A percentile compares a stretch with the other conserved stretches of the same genome.
These are phyloP conservation scores for Strobilomyces dryophilus DNA, from an alignment of 768 basidiomycete genomes.

Conservation along the genomic window DNA sequence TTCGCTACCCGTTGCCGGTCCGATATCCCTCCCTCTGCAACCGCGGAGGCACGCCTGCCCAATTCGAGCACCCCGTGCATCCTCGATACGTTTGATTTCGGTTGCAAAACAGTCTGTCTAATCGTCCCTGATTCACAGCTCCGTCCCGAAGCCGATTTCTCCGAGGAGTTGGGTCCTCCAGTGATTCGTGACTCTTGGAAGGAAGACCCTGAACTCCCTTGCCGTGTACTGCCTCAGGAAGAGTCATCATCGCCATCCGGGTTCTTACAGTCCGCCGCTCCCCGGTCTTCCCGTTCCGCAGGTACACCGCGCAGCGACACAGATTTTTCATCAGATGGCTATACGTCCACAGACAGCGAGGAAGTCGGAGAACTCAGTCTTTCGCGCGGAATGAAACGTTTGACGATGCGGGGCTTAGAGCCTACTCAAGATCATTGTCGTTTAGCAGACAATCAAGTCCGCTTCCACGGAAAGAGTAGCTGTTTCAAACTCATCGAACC, in stretches of 20 bases:
- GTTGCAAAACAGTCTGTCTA: constrained; percentile 10
- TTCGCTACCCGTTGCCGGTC: neutral
- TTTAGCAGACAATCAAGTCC: constrained; percentile 38
- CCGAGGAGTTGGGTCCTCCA: constrained; percentile 57
- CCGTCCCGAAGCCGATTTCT: constrained; percentile 58
- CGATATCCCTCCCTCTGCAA: neutral
- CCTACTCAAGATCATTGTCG: constrained; percentile 31
- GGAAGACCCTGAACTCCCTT: constrained; percentile 19
- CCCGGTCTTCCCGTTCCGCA: constrained; percentile 14
- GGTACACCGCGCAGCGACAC: constrained; percentile 25
- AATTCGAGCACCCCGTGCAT: neutral
- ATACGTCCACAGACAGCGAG: constrained; percentile 33
- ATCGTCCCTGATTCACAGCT: constrained; percentile 39
- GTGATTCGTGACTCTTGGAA: constrained; percentile 66
- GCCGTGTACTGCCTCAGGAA: constrained; percentile 14
- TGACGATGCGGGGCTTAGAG: constrained; percentile 36
- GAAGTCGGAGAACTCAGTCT: constrained; percentile 38
- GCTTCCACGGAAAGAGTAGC: constrained; percentile 65
- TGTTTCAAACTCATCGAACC: constrained; percentile 50
- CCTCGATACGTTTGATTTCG: neutral
- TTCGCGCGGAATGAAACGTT: constrained; percentile 35
- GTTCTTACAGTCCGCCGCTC: constrained; percentile 4
- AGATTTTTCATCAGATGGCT: constrained; percentile 26
- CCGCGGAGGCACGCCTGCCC: neutral
- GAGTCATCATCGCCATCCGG: constrained; percentile 20